Base-by-base conservation (phyloP, 208 protist genomes). In the Blechomonas ayalai region DNA sequence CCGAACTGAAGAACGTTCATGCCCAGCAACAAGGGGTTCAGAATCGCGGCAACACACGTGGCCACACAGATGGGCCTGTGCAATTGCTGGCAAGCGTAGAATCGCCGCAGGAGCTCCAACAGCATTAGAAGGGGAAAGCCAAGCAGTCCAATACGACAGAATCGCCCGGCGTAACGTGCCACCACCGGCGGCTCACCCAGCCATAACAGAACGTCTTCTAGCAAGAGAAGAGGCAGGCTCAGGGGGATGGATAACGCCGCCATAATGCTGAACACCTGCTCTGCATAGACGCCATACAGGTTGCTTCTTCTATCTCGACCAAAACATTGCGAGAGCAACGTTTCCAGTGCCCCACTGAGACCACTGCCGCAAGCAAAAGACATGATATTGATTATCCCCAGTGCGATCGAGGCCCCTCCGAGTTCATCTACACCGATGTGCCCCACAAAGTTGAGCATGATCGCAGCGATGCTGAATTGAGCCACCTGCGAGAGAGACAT, bases 41-140 rank as follows among this genome's bases (percentile, higher is more conserved):
- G 25, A 0, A 52, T 58, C 4, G 82, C 78, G 12, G 47, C 66
- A 19, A 53, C 24, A 13, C 82, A 40, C 23, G 86, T 53, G 38
- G 67, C 73, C 28, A 87, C 41, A 3, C 68, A 85, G 7, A 88
- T 60, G 26, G 78, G 69, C 40, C 52, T 65, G 47, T 70, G 74
- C 19, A 88, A 40, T 45, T 84, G 62, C 58, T 92, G 73, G 49
- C 78, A 82, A 0, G 78, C 75, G 47, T 74, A 92, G 56, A 86
- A 92, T 27, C 82, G 75, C 23, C 82, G 71, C 45, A 92, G 54
- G 29, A 92, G 40, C 55, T 88, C 78, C 27, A 92, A 56, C 59
- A 82, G 29, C 75, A 82, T 92, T 20, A 56, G 43, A 2, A 70
- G 69, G 36, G 75, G 78, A 37, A 80, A 46, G 16, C 68, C 75